Evolutionary conservation across 1,139 yeast genomes (phyloP), one percentile per base, ranked within the genome.

Genomic region (Scheffersomyces quercinus): DNA sequence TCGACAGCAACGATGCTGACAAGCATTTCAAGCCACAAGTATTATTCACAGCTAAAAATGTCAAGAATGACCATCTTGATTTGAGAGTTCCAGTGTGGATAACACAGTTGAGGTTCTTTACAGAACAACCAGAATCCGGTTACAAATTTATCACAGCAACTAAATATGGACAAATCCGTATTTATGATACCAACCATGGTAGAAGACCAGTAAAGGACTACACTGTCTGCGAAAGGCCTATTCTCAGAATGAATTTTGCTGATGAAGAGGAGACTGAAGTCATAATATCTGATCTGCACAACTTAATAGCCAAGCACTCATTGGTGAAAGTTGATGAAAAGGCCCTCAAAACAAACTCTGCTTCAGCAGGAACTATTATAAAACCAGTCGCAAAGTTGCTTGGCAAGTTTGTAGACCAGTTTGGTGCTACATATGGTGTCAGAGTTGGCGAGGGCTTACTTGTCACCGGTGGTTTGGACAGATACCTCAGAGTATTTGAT

Each of bases 401-500:
- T 37, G 79, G 79, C 5, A 73, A 73, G 46, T 74, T 55, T 51
- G 57, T 68, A 5, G 70, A 63, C 46, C 73, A 73, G 51, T 71
- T 78, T 15, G 79, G 79, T 49, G 78, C 79, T 13, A 64, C 72
- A 3, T 65, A 65, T 54, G 64, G 60, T 3, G 47, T 52, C 29
- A 50, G 40, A 14, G 49, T 45, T 31, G 72, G 67, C 6, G 57
- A 61, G 34, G 64, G 62, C 41, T 53, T 69, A 9, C 57, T 72
- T 29, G 75, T 68, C 11, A 75, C 89, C 24, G 97, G 96, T 35
- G 96, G 97, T 0, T 74, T 90, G 32, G 98, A 91, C 60, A 75
- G 97, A 57, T 91, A 89, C 60, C 73, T 89, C 35, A 76, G 97
- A 45, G 88, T 88, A 3, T 91, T 79, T 62, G 85, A 88, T 49